Evolutionary conservation across 257 asterid genomes (phyloP), one percentile per base, ranked within the genome.

Genomic region (Rauvolfia tetraphylla): DNA sequence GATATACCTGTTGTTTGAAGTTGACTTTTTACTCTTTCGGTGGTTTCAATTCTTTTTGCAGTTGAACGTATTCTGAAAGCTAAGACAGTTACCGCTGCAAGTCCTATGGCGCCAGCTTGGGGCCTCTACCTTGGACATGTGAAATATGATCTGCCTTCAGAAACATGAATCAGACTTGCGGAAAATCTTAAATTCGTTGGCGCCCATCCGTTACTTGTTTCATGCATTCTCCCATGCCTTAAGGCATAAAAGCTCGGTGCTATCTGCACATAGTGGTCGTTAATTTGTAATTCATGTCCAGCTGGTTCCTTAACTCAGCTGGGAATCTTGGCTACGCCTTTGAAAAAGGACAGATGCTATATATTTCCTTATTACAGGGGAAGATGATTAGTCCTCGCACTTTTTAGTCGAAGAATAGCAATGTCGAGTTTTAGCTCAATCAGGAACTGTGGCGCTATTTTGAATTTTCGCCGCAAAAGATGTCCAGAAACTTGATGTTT

Each of bases 61-160:
- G 99, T 93, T 78, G 82, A 90, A 78, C 82, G 89, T 73, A 93
- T 95, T 70, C 91, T 95, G 31, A 75, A 93, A 80, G 97, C 97
- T 14, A 91, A 90, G 91, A 77, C 83, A 18, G 81, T 91, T 7
- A 66, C 84, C 74, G 96, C 94, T 76, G 92, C 93, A 75, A 87
- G 90, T 78, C 96, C 98, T 0, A 95, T 95, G 99, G 97, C 97
- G 9, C 99, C 98, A 8, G 92, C 99, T 25, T 87, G 87, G 75
- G 99, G 99, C 54, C 98, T 95, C 76, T 93, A 92, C 82, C 98
- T 95, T 33, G 99, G 96, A 83, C 94, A 87, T 49, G 98, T 95
- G 67, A 90, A 84, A 75, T 95, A 90, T 34, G 92, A 95, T 79
- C 88, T 91, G 74, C 87, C 92, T 78, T 79, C 85, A 3, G 81